Conservation (phyloP, 75 land plant species). For the Pinus tabuliformis region DNA sequence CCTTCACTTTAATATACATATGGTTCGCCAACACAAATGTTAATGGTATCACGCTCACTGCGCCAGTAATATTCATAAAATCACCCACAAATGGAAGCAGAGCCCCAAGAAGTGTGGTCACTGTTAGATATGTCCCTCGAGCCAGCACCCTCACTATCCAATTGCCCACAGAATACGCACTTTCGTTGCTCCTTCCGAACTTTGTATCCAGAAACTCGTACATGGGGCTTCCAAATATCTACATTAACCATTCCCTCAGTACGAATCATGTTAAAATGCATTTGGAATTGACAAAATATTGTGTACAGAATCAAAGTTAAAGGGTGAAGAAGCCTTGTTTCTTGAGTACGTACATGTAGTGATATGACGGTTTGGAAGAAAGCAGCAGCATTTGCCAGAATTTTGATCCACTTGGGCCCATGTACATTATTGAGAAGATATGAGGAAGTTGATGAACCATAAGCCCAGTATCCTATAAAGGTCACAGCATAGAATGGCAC, state of each 20-base stretch:
- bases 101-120: slow-evolving; percentile 65
- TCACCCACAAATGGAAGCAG: slow-evolving; percentile 72
- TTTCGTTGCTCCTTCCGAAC: slow-evolving; percentile 38
- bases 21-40: slow-evolving; percentile 75
- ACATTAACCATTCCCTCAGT: background rate
- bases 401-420: slow-evolving; percentile 54
- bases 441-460: slow-evolving; percentile 50
- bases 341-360: slow-evolving; percentile 46
- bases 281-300: too few species aligned
- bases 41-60: slow-evolving; percentile 64
- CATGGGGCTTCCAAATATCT: slow-evolving; percentile 85
- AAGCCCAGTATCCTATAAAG: slow-evolving; percentile 82
- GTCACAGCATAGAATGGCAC: slow-evolving; percentile 18
- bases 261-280: too few species aligned
- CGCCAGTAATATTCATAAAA: slow-evolving; percentile 72
- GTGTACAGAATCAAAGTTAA: too few species aligned
- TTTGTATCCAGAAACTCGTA: slow-evolving; percentile 78
- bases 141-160: slow-evolving; percentile 39
- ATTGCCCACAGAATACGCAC: slow-evolving; percentile 24
- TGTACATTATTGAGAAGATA: slow-evolving; percentile 59
- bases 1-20: slow-evolving; percentile 66
- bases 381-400: slow-evolving; percentile 51
- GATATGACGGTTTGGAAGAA: slow-evolving; percentile 72
- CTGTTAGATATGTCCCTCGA: slow-evolving; percentile 55
- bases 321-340: too few species aligned